Evolutionary conservation across 1,284 basidiomycete genomes (phyloP), one percentile per base, ranked within the genome.

Genomic region (Apiotrichum mycotoxinovorans): DNA sequence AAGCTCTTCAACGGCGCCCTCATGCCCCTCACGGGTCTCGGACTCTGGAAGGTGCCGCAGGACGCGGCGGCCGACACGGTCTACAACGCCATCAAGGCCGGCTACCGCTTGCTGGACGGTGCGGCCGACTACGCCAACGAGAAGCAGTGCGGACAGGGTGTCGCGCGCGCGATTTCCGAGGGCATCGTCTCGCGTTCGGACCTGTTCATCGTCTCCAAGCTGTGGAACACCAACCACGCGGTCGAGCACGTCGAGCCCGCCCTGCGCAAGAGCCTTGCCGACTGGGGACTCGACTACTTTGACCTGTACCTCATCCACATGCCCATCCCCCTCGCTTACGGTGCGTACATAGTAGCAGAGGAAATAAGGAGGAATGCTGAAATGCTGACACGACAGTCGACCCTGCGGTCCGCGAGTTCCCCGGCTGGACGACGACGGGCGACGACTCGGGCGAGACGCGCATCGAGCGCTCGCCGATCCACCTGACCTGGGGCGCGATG

Each of bases 251-350:
- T 61, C 45, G 60, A 61, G 53, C 44, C 50, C 17, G 56, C 56
- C 5, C 43, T 49, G 20, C 35, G 52, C 20, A 49, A 52, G 49
- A 27, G 23, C 11, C 42, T 61, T 9, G 76, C 75, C 4, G 80
- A 83, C 63, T 91, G 89, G 89, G 87, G 87, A 22, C 27, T 56
- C 44, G 81, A 85, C 50, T 84, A 88, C 55, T 87, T 92, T 54
- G 87, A 77, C 53, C 53, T 75, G 15, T 76, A 85, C 76, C 80
- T 92, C 51, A 81, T 93, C 57, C 90, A 93, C 71, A 80, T 78
- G 62, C 85, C 87, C 0, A 55, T 51, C 12, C 42, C 54, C 3
- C 46, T 55, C 3, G 47, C 46, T 2, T 55, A 55, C 34, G 54
- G 53, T 54, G 26, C n/a, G n/a, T n/a, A n/a, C n/a, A n/a, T n/a